Evolutionary conservation across 495 filamentous ascomycete genomes (phyloP).

Genomic region (Penicillium simplicissimum): DNA sequence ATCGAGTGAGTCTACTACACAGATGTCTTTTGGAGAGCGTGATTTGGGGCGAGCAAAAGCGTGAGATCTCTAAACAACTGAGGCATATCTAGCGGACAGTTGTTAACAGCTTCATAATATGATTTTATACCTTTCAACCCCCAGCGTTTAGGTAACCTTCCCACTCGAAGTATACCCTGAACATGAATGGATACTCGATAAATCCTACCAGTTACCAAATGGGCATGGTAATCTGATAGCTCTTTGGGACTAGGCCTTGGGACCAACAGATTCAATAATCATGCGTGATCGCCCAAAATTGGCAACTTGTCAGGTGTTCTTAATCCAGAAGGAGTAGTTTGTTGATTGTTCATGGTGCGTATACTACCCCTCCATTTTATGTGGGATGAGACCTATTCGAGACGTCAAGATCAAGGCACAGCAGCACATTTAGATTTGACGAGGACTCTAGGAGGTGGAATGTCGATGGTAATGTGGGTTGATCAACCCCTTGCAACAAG

Average conservation of each 20-base stretch:
- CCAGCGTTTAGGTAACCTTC: background rate
- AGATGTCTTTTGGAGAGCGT: too few relatives aligned
- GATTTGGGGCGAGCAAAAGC: background rate
- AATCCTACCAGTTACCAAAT: background rate
- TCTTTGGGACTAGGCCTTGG: background rate
- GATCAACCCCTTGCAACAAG: conserved; percentile 10
- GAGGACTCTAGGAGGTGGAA: conserved; percentile 24
- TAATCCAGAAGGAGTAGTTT: background rate
- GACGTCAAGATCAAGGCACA: background rate
- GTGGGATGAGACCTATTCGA: background rate
- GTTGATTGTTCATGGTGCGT: background rate
- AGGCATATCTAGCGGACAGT: background rate
- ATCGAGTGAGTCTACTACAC: too few relatives aligned
- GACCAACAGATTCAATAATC: background rate
- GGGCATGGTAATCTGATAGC: background rate
- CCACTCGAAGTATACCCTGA: background rate
- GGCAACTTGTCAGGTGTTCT: background rate
- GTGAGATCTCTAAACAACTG: background rate
- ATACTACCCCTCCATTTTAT: background rate
- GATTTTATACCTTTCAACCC: background rate
- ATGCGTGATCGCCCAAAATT: background rate
- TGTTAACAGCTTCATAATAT: background rate
- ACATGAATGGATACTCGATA: background rate
- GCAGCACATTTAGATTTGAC: conserved; percentile 8
- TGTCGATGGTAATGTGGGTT: conserved; percentile 20